Evolutionary conservation across 305 asterid species (phyloP), one percentile per base, ranked within the genome.

Genomic region (Fraxinus dipetala): DNA sequence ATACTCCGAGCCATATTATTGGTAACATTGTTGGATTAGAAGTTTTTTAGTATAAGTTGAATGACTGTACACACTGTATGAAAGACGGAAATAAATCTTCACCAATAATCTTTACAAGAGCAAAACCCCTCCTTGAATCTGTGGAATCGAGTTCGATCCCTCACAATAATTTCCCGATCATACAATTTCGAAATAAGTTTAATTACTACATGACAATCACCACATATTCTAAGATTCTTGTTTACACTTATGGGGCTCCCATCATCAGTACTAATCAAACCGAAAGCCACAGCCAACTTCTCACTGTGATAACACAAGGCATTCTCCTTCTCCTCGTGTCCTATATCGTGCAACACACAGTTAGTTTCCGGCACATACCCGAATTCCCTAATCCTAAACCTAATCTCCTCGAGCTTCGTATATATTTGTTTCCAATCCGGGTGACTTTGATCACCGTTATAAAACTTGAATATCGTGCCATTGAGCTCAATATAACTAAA

Each of bases 181-280:
- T 96, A 94, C 6, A 92, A 63, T 79, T 88, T 91, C 5, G 99
- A 92, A 79, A 91, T 88, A 72, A 92, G 94, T 91, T 94, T 96
- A 83, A 96, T 92, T 24, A 91, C 94, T 28, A 79, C 89, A 88
- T 96, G 99, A 70, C 98, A 96, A 87, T 96, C 98, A 76, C 98
- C 98, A 75, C 99, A 96, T 82, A 93, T 96, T 87, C 99, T 84
- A 22, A 96, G 97, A 85, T 96, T 96, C 92, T 94, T 96, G 31
- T 94, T 93, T 28, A 96, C 90, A 83, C 88, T 90, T 5, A 96
- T 87, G 16, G 89, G 82, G 35, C 87, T 88, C 70, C 84, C 86
- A 16, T 85, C 92, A 34, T 87, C 84, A 0, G 89, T 81, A 67
- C 93, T 84, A 56, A 96, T 89, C 97, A 96, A 87, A 48, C 90